Evolutionary conservation across 2,329 filamentous ascomycete genomes (phyloP).

Genomic region (Neurospora sp.): DNA sequence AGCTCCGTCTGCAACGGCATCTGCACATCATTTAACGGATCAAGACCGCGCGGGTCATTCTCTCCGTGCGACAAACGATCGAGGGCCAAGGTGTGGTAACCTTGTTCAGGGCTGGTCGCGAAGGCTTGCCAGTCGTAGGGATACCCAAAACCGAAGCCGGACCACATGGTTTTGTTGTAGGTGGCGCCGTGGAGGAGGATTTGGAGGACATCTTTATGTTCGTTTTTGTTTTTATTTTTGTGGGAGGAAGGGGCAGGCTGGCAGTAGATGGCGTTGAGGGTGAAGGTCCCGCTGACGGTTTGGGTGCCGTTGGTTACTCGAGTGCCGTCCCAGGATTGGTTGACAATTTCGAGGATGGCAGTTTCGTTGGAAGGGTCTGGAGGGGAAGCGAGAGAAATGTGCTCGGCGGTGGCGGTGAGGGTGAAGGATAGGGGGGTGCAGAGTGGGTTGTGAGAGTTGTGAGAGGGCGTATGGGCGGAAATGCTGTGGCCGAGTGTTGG

Average conservation of each 20-base stretch:
- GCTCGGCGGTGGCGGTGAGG: conserved; percentile 4
- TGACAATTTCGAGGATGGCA: conserved; percentile 3
- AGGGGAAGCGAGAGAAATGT: conserved; percentile 4
- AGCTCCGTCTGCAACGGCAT: conserved; percentile 9
- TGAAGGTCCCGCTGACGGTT: conserved; percentile 6
- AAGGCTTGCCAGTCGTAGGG: conserved; percentile 9
- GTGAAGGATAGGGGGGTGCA: conserved; percentile 7
- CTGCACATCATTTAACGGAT: conserved; percentile 9
- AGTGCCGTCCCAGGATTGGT: conserved; percentile 3
- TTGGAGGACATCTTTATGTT: conserved; percentile 1
- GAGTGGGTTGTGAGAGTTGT: not conserved
- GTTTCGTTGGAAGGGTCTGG: conserved; percentile 6
- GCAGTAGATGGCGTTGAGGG: conserved; percentile 11
- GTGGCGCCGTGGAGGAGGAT: conserved; percentile 13
- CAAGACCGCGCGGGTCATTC: conserved; percentile 2
- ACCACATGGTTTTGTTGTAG: conserved; percentile 12
- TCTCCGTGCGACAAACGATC: conserved; percentile 12
- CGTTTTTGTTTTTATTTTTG: not conserved
- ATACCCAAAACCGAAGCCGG: conserved; percentile 5
- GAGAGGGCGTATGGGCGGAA: not conserved
- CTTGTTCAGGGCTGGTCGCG: conserved; percentile 3
- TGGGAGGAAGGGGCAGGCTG: not conserved
- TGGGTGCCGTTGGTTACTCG: conserved; percentile 3
- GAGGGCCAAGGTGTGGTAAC: conserved; percentile 11
- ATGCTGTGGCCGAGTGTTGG: not conserved